Evolutionary conservation across 2,329 filamentous ascomycete species (phyloP), one percentile per base, ranked within the genome.

Genomic region (Xylariaceae sp.): DNA sequence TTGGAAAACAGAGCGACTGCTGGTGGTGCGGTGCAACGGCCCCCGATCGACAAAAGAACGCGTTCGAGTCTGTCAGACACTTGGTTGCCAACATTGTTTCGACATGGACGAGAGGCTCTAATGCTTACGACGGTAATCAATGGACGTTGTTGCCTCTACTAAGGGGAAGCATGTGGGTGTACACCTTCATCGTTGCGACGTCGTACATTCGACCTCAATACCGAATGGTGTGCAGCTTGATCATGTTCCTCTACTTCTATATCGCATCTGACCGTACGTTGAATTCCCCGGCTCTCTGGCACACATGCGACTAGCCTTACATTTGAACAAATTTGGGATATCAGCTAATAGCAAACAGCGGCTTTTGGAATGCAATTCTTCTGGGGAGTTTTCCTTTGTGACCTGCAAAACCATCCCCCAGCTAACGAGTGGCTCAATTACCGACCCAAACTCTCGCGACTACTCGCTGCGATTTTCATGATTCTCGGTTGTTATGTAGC

Each of bases 351-450:
- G 12, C 32, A 16, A 23, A n/a, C 37, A 71, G 69, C 69, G 51
- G 68, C 68, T 37, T 83, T 82, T 57, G 79, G 81, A 47, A 80
- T 83, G 71, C 85, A 85, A 68, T 82, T 86, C 66, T 83, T 85
- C 70, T 81, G 81, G 56, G 85, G 85, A 58, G 83, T 84, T 64
- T 82, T 87, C 65, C 75, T 88, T 26, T 81, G 83, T 29, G 85
- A 88, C 63, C 65, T 87, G 40, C 80, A 83, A 57, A 80, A 82
- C 67, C 72, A 61, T n/a, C 65, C 69, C 21, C 37, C 76, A 1
- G 78, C 80, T 61, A 76, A 75, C 48, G 76, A 81, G 19, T 81
- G 77, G 61, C 74, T 80, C 9, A 63, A 74, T 45, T 74, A 75
- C 26, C 77, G 77, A 26, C 74, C 79, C n/a, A 77, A 77, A 20